A percentile compares a stretch with the other conserved stretches of the same genome.
Evolutionary conservation across 768 basidiomycete genomes (phyloP).

Genomic region (Gymnopilus dilepis): DNA sequence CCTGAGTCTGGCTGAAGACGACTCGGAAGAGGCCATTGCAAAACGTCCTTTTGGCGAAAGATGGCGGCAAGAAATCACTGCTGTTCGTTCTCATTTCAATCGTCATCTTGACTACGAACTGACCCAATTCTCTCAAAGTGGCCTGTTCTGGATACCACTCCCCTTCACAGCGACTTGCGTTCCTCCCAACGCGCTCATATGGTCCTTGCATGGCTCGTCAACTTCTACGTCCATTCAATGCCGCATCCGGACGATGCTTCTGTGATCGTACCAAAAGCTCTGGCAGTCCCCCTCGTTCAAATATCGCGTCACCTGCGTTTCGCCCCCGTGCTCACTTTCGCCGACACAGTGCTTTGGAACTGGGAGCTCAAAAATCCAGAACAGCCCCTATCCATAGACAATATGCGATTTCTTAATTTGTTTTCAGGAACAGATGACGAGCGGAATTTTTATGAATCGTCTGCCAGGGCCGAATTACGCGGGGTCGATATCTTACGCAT

Average conservation of each 20-base stretch:
- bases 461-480: constrained; percentile 83
- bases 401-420: constrained; percentile 72
- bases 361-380: constrained; percentile 65
- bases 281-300: constrained; percentile 77
- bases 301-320: constrained; percentile 80
- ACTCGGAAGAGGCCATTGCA: constrained; percentile 47
- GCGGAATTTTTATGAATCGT: constrained; percentile 83
- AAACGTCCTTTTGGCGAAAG: constrained; percentile 60
- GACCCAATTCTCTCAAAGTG: constrained; percentile 50
- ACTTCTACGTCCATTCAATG: constrained; percentile 89
- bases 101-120: constrained; percentile 10
- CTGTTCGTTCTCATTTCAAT: constrained; percentile 51
- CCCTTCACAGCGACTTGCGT: constrained; percentile 59
- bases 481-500: constrained; percentile 87
- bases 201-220: constrained; percentile 87
- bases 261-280: constrained; percentile 70
- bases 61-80: constrained; percentile 70
- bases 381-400: constrained; percentile 66
- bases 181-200: constrained; percentile 84
- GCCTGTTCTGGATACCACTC: constrained; percentile 65
- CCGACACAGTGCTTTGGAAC: constrained; percentile 97
- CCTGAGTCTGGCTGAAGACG: constrained; percentile 64
- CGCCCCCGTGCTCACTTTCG: constrained; percentile 95
- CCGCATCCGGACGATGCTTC: constrained; percentile 47
- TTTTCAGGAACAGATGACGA: constrained; percentile 92